Percentiles rank a stretch among this genome's conserved stretches.
These are phyloP conservation scores for Lachancea mirantina DNA, from an alignment of 805 yeast species.

Conservation along the genomic window DNA sequence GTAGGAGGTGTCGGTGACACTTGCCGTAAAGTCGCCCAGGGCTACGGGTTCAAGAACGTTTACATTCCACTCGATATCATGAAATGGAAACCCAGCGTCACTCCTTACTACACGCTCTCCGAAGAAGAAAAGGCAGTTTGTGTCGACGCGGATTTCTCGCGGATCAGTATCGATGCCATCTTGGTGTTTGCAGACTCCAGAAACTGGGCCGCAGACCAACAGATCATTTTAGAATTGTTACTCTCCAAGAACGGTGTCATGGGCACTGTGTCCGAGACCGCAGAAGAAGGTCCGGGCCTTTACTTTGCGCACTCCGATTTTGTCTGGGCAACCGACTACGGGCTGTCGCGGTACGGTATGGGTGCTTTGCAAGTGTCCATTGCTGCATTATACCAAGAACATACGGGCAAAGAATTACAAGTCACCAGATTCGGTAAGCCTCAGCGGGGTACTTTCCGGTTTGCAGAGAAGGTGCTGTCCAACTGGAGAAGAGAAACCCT, in stretches of 20 bases:
- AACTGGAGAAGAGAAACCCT: conserved; percentile 74
- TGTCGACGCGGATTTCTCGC: conserved; percentile 53
- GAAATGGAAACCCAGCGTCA: conserved; percentile 80
- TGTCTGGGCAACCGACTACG: conserved; percentile 88
- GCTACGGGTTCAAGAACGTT: conserved; percentile 78
- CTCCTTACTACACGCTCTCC: conserved; percentile 74
- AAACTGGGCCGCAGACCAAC: conserved; percentile 92
- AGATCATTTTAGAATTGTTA: conserved; percentile 74
- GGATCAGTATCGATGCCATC: conserved; percentile 67
- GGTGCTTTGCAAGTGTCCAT: conserved; percentile 88
- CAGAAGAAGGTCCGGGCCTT: conserved; percentile 71
- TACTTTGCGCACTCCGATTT: conserved; percentile 90
- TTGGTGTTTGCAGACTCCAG: conserved; percentile 87
- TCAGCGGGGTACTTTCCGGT: conserved; percentile 77
- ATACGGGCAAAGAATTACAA: conserved; percentile 72
- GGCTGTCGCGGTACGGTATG: conserved; percentile 82
- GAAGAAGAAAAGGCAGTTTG: conserved; percentile 59
- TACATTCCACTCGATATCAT: conserved; percentile 75
- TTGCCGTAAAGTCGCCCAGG: conserved; percentile 74
- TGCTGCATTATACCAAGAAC: conserved; percentile 77
- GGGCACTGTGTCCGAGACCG: conserved; percentile 71
- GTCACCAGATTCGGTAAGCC: conserved; percentile 88
- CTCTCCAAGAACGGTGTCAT: conserved; percentile 71
- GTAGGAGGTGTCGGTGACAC: conserved; percentile 86
- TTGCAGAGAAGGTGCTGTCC: conserved; percentile 69